Conservation (phyloP, 257 asterid genomes). For the Ballota nigra region DNA sequence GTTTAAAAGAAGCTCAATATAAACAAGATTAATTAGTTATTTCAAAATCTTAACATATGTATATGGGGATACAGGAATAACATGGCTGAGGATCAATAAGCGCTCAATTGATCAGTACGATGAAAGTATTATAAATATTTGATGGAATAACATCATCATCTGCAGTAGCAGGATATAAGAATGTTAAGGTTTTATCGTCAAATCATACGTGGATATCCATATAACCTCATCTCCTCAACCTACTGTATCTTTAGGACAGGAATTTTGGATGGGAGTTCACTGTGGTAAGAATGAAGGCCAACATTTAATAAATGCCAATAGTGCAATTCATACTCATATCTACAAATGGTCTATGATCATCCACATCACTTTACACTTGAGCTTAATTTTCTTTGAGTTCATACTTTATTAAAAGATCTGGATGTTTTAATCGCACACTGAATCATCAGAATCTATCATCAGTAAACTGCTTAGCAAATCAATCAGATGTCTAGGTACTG, state of each 20-base stretch:
- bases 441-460: neutral
- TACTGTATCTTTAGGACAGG: neutral
- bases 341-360: neutral
- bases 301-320: neutral
- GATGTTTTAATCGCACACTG: neutral
- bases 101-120: neutral
- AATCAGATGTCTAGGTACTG: neutral
- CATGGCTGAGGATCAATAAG: slow-evolving; percentile 1
- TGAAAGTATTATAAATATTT: neutral
- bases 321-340: neutral
- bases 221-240: neutral
- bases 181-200: neutral
- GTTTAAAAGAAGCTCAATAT: neutral
- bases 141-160: slow-evolving; percentile 10
- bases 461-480: slow-evolving; percentile 9
- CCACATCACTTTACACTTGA: neutral
- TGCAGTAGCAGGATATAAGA: neutral
- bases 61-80: neutral
- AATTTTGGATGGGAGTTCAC: neutral
- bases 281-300: neutral
- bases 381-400: neutral
- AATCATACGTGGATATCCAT: neutral
- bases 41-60: neutral
- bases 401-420: neutral
- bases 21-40: neutral